These are phyloP conservation scores for Endothia cerciana DNA, from an alignment of 2,329 filamentous ascomycete genomes.

Conservation along the genomic window DNA sequence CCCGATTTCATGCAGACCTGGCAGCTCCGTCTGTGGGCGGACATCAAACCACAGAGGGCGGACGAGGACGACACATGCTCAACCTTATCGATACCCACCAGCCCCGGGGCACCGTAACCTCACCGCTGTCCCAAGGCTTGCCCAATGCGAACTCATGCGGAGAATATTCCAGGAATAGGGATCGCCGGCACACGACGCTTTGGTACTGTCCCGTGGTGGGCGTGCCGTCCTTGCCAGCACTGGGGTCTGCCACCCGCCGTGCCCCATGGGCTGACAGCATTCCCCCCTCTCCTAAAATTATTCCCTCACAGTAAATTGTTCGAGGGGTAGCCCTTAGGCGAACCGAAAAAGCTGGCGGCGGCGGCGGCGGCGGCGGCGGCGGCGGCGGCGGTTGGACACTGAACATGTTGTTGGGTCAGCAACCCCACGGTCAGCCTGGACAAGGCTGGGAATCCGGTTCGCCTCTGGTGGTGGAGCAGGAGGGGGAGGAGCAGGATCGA, in stretches of 20 bases:
- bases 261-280: slow-evolving; percentile 11
- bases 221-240: too few relatives aligned
- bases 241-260: background rate
- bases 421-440: background rate
- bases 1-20: background rate
- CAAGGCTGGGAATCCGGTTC: background rate
- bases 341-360: background rate
- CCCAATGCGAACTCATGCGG: background rate
- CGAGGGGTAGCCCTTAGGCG: slow-evolving; percentile 4
- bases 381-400: background rate
- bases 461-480: background rate
- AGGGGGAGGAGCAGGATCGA: background rate
- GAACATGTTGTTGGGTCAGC: background rate
- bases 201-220: background rate
- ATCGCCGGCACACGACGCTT: slow-evolving; percentile 6
- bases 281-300: slow-evolving; percentile 6
- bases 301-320: slow-evolving; percentile 10
- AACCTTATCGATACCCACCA: background rate
- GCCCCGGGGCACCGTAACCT: background rate
- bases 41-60: background rate
- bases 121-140: slow-evolving; percentile 6
- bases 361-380: background rate
- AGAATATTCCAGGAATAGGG: slow-evolving; percentile 3
- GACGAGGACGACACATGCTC: background rate
- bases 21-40: background rate